Percentiles rank a stretch among this genome's conserved stretches.
Evolutionary conservation across 257 asterid genomes (phyloP).

Genomic region (Scutellaria galericulata): DNA sequence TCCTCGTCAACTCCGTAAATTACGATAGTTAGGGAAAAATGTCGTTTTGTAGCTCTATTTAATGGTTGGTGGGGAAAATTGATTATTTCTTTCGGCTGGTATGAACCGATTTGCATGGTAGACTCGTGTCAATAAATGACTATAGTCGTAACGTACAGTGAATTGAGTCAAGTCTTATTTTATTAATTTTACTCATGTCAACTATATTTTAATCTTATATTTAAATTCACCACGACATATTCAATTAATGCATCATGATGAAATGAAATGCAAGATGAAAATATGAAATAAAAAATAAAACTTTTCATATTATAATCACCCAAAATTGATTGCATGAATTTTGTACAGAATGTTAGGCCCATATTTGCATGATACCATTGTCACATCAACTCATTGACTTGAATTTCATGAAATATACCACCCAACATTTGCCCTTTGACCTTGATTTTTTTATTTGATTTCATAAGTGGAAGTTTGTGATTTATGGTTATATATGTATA

Average conservation of each 20-base stretch:
- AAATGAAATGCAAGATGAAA: too few species aligned
- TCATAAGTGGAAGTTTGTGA: neutral
- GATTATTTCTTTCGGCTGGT: neutral
- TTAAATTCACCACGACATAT: too few species aligned
- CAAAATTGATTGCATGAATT: too few species aligned
- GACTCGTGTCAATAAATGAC: neutral
- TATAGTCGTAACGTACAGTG: neutral
- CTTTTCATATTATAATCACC: too few species aligned
- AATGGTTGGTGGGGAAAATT: neutral
- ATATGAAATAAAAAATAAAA: too few species aligned
- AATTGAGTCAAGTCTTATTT: neutral
- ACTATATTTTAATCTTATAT: too few species aligned
- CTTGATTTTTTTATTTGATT: neutral
- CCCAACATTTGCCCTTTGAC: slow-evolving; percentile 24
- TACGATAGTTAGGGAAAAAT: neutral
- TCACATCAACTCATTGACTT: slow-evolving; percentile 36
- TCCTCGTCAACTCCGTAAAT: neutral
- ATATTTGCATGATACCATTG: slow-evolving; percentile 32
- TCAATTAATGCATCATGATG: too few species aligned
- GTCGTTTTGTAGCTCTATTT: neutral
- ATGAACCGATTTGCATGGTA: neutral
- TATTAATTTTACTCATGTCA: too few species aligned
- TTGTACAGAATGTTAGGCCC: slow-evolving; percentile 11
- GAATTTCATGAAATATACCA: slow-evolving; percentile 26
- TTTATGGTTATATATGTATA: too few species aligned